phyloP scores from a whole-genome alignment of 1,284 basidiomycete species.

The Papiliotrema laurentii region DNA sequence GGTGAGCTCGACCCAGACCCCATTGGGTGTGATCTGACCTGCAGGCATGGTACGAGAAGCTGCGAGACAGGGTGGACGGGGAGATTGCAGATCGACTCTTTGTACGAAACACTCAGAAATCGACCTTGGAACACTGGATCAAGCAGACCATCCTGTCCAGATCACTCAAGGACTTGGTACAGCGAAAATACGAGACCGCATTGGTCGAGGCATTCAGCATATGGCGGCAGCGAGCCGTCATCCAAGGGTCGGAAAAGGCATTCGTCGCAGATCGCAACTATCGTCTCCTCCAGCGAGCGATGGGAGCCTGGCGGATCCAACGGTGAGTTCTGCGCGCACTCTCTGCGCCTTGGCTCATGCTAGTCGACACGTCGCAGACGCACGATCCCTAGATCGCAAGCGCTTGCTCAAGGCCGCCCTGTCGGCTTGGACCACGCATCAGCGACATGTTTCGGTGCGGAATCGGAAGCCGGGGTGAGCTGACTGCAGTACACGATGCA shows the following conservation, averaged over 20 bases:
- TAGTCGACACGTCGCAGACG: too few species aligned
- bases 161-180: background rate
- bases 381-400: too few species aligned
- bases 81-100: slow-evolving; percentile 5
- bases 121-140: background rate
- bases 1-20: slow-evolving; percentile 13
- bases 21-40: background rate
- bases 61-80: slow-evolving; percentile 4
- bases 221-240: background rate
- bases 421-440: too few species aligned
- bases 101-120: background rate
- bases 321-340: background rate
- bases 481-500: background rate
- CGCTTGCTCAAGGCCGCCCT: too few species aligned
- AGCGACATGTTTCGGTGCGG: too few species aligned
- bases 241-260: background rate
- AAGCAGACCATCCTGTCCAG: background rate
- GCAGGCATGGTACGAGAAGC: slow-evolving; percentile 11
- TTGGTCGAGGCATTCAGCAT: background rate
- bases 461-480: too few species aligned
- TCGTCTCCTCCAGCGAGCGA: background rate
- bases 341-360: too few species aligned
- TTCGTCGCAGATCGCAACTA: background rate
- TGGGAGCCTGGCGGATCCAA: background rate
- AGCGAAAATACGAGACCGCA: background rate